Evolutionary conservation across 805 yeast species (phyloP).

Genomic region (Yamadazyma phyllophila): DNA sequence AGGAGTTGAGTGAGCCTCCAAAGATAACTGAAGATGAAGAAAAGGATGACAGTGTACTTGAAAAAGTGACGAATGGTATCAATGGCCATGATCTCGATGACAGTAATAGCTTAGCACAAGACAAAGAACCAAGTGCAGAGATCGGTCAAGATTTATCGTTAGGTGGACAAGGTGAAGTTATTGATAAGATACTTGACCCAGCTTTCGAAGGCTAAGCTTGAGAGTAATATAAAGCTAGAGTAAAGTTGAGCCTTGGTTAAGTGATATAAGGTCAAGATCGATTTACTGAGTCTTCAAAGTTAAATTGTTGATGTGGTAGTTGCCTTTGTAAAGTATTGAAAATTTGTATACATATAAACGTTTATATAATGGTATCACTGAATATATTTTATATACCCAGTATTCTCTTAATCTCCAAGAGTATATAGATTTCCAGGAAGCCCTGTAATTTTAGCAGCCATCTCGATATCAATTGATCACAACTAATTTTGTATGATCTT

Average conservation of each 20-base stretch:
- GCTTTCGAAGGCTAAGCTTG: conserved; percentile 11
- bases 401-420: too few species aligned
- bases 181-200: conserved; percentile 22
- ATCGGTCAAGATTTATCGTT: conserved; percentile 1
- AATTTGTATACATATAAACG: neutral
- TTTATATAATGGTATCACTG: neutral
- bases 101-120: neutral
- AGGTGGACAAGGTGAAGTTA: conserved; percentile 8
- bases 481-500: too few species aligned
- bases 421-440: too few species aligned
- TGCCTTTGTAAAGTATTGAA: conserved; percentile 3
- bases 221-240: neutral
- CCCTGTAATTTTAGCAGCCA: too few species aligned
- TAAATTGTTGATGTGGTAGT: neutral
- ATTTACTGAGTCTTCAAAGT: too few species aligned
- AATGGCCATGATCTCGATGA: conserved; percentile 1
- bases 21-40: conserved; percentile 14
- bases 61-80: conserved; percentile 2
- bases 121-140: conserved; percentile 3
- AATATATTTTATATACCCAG: neutral
- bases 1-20: conserved; percentile 9
- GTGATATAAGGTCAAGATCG: too few species aligned
- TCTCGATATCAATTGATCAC: too few species aligned
- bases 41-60: conserved; percentile 13
- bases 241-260: too few species aligned